phyloP scores from a whole-genome alignment of 2,329 filamentous ascomycete genomes.

The Calonectria montana region DNA sequence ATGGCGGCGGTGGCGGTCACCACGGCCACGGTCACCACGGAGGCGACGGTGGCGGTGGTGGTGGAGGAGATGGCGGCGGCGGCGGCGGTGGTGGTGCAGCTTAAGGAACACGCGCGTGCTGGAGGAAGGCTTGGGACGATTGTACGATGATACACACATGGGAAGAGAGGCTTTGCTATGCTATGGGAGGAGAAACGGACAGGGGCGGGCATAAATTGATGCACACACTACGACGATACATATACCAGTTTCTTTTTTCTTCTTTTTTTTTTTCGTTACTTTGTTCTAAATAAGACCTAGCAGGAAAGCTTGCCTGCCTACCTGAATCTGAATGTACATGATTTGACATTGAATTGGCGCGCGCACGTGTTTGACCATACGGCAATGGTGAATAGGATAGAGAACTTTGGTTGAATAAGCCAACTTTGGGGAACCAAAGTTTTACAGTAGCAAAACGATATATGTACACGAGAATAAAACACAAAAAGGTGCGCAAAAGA shows the following conservation, averaged over 20 bases:
- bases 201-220: neutral
- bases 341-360: too few species aligned
- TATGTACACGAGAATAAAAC: too few species aligned
- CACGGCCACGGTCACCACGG: neutral
- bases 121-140: neutral
- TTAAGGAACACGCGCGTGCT: neutral
- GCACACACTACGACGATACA: neutral
- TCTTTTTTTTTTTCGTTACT: too few species aligned
- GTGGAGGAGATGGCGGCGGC: neutral
- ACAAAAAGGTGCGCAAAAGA: too few species aligned
- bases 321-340: too few species aligned
- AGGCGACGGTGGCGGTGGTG: neutral
- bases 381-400: neutral
- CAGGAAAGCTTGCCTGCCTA: too few species aligned
- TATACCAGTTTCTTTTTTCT: slow-evolving; percentile 1
- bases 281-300: too few species aligned
- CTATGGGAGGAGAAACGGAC: neutral
- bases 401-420: too few species aligned
- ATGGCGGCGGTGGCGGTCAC: neutral
- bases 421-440: too few species aligned
- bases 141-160: neutral
- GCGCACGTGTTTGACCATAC: neutral
- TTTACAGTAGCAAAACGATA: too few species aligned
- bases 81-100: neutral
- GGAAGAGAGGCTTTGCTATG: too few species aligned